A percentile compares a stretch with the other conserved stretches of the same genome.
Evolutionary conservation across 148 eudicot species (phyloP).

Genomic region (Vaccinium macrocarpon): DNA sequence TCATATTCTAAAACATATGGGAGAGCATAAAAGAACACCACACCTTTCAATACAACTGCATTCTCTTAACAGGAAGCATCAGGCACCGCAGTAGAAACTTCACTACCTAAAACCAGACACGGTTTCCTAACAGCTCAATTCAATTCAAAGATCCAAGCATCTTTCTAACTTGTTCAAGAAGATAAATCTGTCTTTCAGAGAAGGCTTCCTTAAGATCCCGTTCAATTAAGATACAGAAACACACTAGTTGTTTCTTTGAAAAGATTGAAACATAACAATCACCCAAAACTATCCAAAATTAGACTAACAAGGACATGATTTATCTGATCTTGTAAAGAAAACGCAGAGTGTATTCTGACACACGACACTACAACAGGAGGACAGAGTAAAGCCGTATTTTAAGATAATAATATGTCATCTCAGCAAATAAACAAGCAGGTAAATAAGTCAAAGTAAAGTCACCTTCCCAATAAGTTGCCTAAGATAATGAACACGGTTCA

Average conservation of each 20-base stretch:
- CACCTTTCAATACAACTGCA: not conserved
- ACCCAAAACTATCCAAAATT: not conserved
- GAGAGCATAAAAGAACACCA: not conserved
- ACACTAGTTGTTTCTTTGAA: not conserved
- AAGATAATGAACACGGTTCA: slow-evolving; percentile 30
- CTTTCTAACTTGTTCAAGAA: not conserved
- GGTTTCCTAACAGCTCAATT: not conserved
- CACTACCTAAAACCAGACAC: not conserved
- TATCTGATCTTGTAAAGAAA: not conserved
- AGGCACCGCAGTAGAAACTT: slow-evolving; percentile 11
- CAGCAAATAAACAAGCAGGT: slow-evolving; percentile 13
- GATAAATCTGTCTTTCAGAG: not conserved
- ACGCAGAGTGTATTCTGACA: not conserved
- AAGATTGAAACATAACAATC: not conserved
- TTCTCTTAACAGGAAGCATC: not conserved
- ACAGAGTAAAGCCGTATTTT: not conserved
- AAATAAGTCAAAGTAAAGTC: slow-evolving; percentile 19
- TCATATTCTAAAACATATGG: not conserved
- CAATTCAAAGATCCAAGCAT: not conserved
- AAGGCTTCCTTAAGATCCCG: not conserved
- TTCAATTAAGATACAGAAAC: not conserved
- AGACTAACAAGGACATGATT: not conserved
- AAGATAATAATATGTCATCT: slow-evolving; percentile 1
- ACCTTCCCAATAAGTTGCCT: slow-evolving; percentile 26
- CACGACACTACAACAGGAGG: not conserved